Percentiles rank a stretch among this genome's conserved stretches.
Evolutionary conservation across 1,139 yeast species (phyloP).

Genomic region (Debaryomyces singareniensis): DNA sequence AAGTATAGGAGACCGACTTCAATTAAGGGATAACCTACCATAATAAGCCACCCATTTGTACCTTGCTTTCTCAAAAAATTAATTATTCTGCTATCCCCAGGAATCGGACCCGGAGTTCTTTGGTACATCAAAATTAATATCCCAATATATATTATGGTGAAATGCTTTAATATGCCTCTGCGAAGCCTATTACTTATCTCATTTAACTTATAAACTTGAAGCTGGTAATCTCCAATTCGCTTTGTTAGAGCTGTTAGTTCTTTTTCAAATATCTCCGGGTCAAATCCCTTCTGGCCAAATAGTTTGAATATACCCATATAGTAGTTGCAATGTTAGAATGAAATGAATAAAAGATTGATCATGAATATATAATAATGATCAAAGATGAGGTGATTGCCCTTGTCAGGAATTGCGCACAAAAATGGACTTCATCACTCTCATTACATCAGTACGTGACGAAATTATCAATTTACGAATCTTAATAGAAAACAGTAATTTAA

Average conservation of each 20-base stretch:
- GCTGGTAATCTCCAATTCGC: slow-evolving; percentile 30
- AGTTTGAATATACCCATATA: slow-evolving; percentile 24
- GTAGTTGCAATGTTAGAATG: too few relatives aligned
- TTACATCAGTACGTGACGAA: too few relatives aligned
- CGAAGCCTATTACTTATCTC: slow-evolving; percentile 10
- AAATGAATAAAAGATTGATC: too few relatives aligned
- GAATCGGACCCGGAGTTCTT: slow-evolving; percentile 13
- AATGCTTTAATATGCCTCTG: slow-evolving; percentile 17
- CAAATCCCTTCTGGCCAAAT: slow-evolving; percentile 34
- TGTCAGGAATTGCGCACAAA: neutral
- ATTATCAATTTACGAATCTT: too few relatives aligned
- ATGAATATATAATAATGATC: too few relatives aligned
- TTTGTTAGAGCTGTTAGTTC: slow-evolving; percentile 40
- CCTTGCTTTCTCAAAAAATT: slow-evolving; percentile 11
- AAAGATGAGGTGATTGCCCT: too few relatives aligned
- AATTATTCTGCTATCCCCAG: slow-evolving; percentile 13
- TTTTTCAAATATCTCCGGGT: slow-evolving; percentile 46
- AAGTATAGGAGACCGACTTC: slow-evolving; percentile 15
- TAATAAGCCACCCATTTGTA: slow-evolving; percentile 10
- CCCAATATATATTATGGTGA: slow-evolving; percentile 25
- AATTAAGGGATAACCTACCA: slow-evolving; percentile 25
- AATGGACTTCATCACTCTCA: neutral
- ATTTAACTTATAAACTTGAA: slow-evolving; percentile 18
- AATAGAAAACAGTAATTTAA: too few relatives aligned
- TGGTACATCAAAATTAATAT: slow-evolving; percentile 21